Conservation (phyloP, 1,284 basidiomycete genomes). For the Coriolopsis trogii region DNA sequence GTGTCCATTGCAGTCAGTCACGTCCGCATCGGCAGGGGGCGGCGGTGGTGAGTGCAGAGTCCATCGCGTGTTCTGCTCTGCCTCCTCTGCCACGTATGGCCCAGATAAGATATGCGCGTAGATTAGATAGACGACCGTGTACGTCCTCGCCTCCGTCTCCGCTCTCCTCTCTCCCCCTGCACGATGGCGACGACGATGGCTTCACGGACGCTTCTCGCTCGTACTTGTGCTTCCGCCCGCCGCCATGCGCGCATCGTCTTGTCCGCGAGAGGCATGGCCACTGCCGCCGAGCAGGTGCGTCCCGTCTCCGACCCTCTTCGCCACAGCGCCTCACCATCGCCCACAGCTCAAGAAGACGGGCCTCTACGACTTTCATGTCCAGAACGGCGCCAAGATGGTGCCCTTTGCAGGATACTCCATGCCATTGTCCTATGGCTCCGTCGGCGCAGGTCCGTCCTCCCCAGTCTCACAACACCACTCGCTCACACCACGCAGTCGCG, state of each 20-base stretch:
- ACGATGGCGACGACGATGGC: not conserved
- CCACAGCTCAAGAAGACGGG: conserved; percentile 64
- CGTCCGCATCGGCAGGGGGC: conserved; percentile 17
- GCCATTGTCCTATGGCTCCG: conserved; percentile 86
- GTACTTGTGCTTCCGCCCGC: not conserved
- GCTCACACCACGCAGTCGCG: conserved; percentile 56
- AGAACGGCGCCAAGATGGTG: conserved; percentile 92
- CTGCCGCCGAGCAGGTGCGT: conserved; percentile 6
- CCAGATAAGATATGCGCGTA: not conserved
- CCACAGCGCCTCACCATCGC: not conserved
- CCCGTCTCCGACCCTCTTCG: too few relatives aligned
- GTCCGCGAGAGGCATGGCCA: conserved; percentile 11
- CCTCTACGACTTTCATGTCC: conserved; percentile 90
- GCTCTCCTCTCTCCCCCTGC: not conserved
- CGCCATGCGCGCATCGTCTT: not conserved
- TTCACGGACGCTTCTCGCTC: conserved; percentile 1
- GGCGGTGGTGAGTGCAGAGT: not conserved
- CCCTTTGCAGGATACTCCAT: conserved; percentile 96
- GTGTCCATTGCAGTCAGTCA: conserved; percentile 27
- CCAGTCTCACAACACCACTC: not conserved
- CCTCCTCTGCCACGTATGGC: conserved; percentile 18
- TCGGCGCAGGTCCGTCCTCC: conserved; percentile 70
- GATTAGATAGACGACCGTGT: conserved; percentile 13
- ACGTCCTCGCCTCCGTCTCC: not conserved
- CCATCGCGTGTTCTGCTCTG: not conserved